These are phyloP conservation scores for Populus trichocarpa DNA, from an alignment of 441 rosid species.

Conservation along the genomic window DNA sequence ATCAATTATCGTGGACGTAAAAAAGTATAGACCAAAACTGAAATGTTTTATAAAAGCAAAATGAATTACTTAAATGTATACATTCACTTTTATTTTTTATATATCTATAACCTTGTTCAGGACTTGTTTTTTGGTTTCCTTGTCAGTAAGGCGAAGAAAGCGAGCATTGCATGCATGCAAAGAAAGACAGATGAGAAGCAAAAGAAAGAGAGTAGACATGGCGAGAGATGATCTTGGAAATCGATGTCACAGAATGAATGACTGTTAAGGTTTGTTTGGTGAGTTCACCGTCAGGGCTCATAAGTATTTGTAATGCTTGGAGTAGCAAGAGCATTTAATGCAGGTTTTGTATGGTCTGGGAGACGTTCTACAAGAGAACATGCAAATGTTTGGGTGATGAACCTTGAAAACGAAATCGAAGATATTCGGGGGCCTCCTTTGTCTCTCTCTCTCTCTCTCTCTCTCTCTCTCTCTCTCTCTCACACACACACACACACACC, in stretches of 20 bases:
- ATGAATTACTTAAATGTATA: background rate
- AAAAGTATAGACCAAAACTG: background rate
- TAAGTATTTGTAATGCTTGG: constrained; percentile 33
- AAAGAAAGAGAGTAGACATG: constrained; percentile 33
- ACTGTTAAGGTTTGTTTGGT: background rate
- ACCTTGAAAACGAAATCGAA: constrained; percentile 34
- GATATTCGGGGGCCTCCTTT: constrained; percentile 37
- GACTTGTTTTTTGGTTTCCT: constrained; percentile 5
- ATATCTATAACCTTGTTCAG: constrained; percentile 14
- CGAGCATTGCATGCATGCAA: constrained; percentile 55
- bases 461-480: constrained; percentile 20
- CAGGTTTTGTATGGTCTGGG: constrained; percentile 36
- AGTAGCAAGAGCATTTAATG: constrained; percentile 52
- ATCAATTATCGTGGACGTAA: background rate
- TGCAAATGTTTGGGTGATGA: constrained; percentile 48
- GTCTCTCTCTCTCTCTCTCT: constrained; percentile 24
- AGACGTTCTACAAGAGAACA: constrained; percentile 50
- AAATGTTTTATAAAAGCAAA: background rate
- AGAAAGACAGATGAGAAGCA: constrained; percentile 25
- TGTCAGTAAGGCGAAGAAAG: constrained; percentile 19
- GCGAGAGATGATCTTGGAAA: constrained; percentile 7
- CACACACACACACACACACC: background rate
- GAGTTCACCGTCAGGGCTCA: constrained; percentile 12
- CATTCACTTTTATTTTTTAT: background rate
- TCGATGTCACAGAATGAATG: background rate